Base-by-base conservation (phyloP, 768 basidiomycete species). In the Lanmaoa rubissima region DNA sequence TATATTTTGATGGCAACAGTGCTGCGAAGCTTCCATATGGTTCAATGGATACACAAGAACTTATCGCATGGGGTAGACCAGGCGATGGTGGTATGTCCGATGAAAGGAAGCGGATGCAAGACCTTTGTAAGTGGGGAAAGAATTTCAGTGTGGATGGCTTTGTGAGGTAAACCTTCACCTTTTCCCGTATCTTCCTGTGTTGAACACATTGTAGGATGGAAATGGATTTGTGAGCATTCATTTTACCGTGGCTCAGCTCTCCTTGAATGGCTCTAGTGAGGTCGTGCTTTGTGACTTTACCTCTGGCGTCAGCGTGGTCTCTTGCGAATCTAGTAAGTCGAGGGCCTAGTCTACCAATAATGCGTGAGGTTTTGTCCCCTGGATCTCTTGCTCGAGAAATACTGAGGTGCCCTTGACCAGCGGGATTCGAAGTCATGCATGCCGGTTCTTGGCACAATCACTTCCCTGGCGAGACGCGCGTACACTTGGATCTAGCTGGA, bases 1-100 rank as follows among this genome's bases (percentile, higher is more conserved):
- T 82, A 9, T 82, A 82, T 58, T 82, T 83, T 42, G 82, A 84
- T 49, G 81, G 82, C 0, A 78, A 67, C 43, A 80, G 80, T 51
- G 80, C 77, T 0, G 75, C 73, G 1, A 81, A 80, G 52, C 67
- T 79, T 66, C 21, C 48, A 16, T 64, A 63, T 1, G 80, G 80
- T 0, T 48, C 76, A 5, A 56, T 82, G 71, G 78, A 82, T 49
- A 73, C 68, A 12, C 81, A 82, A 54, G 81, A 82, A 53, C 63
- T 81, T 17, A n/a, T 82, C 4, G 51, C 61, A 21, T 83, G 78
- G 79, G 78, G 78, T 1, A 46, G 61, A 41, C 34, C 69, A 2
- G 32, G 48, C 17, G 50, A 61, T 3, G 64, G 63, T 28, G 51
- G 48, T 62, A 45, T 65, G 7, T 47, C 19, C 1, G 51, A 66